A percentile compares a stretch with the other conserved stretches of the same genome.
Evolutionary conservation across 306 rosid genomes (phyloP).

Genomic region (Rosa multiflora): DNA sequence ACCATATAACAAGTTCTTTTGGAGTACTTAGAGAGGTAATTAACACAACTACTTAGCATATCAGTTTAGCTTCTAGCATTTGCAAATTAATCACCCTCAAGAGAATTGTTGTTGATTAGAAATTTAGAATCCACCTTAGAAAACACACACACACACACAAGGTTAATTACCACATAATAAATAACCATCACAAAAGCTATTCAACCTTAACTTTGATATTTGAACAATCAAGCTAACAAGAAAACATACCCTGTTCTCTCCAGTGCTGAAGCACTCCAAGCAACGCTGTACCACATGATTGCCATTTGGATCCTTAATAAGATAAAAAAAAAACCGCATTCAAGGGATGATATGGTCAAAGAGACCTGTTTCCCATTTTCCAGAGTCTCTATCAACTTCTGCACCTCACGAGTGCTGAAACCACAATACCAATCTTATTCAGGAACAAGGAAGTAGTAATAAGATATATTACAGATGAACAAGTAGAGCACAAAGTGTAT

Average conservation of each 20-base stretch:
- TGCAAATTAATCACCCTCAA: not conserved
- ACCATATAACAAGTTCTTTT: too few relatives aligned
- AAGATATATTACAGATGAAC: not conserved
- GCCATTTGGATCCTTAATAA: conserved; percentile 62
- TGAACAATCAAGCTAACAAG: conserved; percentile 4
- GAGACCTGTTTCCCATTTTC: conserved; percentile 30
- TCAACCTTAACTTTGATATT: not conserved
- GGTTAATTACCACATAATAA: not conserved
- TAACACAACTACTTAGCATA: too few relatives aligned
- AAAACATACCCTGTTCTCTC: conserved; percentile 54
- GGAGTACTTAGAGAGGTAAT: too few relatives aligned
- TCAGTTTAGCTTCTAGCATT: not conserved
- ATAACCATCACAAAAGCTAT: not conserved
- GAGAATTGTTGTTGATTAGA: not conserved
- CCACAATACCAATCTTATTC: conserved; percentile 9
- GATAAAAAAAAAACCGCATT: conserved; percentile 58
- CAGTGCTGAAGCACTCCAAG: conserved; percentile 51
- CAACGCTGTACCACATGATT: conserved; percentile 68
- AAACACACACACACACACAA: not conserved
- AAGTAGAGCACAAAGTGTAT: conserved; percentile 14
- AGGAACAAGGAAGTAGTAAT: conserved; percentile 5
- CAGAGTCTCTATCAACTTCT: conserved; percentile 69
- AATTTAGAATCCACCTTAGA: not conserved
- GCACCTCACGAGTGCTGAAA: conserved; percentile 70
- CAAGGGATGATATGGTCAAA: conserved; percentile 47